Percentiles rank a stretch among this genome's conserved stretches.
Evolutionary conservation across 2,329 filamentous ascomycete genomes (phyloP).

Genomic region (Nemania serpens): DNA sequence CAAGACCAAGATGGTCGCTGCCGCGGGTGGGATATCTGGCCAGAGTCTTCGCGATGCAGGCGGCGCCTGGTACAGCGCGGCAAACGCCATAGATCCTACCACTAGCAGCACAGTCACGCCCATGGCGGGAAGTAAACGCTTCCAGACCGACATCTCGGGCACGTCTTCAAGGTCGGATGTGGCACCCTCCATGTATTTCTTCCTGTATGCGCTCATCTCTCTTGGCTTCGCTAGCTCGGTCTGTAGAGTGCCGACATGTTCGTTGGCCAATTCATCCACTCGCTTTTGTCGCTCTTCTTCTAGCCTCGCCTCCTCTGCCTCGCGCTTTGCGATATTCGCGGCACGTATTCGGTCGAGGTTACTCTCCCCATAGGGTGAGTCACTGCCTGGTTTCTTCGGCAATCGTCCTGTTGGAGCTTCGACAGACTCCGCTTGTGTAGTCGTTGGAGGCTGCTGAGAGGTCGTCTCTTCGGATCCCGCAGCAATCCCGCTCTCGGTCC

Average conservation of each 20-base stretch:
- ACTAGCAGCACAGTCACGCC: conserved; percentile 53
- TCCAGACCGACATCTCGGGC: conserved; percentile 56
- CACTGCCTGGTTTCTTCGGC: conserved; percentile 39
- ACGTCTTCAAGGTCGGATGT: conserved; percentile 56
- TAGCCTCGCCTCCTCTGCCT: conserved; percentile 51
- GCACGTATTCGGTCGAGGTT: conserved; percentile 62
- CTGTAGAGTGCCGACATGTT: conserved; percentile 49
- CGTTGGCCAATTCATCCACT: conserved; percentile 48
- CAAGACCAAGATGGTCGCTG: conserved; percentile 66
- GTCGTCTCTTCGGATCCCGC: conserved; percentile 18
- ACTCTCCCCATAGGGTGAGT: conserved; percentile 63
- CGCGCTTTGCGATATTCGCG: conserved; percentile 54
- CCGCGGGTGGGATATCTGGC: conserved; percentile 64
- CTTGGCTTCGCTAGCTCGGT: conserved; percentile 44
- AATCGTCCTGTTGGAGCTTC: conserved; percentile 33
- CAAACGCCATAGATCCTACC: conserved; percentile 49
- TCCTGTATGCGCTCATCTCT: conserved; percentile 46
- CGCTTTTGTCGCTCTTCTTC: conserved; percentile 48
- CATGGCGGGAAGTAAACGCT: conserved; percentile 61
- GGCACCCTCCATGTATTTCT: conserved; percentile 51
- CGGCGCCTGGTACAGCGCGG: conserved; percentile 58
- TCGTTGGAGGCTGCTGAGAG: conserved; percentile 23
- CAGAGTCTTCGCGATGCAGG: conserved; percentile 55
- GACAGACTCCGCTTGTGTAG: conserved; percentile 17
- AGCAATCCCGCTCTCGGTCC: conserved; percentile 31